A percentile compares a stretch with the other conserved stretches of the same genome.
Conservation (phyloP, 805 yeast genomes). For the Helenozyma rhizophorensis region DNA sequence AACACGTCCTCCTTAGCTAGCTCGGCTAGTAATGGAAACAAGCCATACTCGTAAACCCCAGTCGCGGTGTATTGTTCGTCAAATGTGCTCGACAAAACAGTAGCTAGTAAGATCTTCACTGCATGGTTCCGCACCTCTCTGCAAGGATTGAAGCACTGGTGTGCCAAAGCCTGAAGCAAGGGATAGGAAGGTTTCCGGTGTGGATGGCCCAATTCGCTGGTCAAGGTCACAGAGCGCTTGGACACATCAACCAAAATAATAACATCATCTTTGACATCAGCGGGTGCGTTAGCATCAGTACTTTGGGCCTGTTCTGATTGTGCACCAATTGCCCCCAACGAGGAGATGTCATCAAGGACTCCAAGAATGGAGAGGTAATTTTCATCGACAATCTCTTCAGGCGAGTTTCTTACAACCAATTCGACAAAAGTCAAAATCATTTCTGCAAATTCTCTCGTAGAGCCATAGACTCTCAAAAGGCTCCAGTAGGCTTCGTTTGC, state of each 20-base stretch:
- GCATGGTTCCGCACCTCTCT: conserved; percentile 69
- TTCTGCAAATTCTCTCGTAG: conserved; percentile 38
- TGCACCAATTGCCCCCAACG: conserved; percentile 75
- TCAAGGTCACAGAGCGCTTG: conserved; percentile 56
- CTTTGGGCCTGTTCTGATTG: conserved; percentile 59
- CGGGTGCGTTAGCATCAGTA: conserved; percentile 40
- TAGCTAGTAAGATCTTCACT: conserved; percentile 51
- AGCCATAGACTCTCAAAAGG: conserved; percentile 44
- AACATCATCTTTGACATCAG: conserved; percentile 13
- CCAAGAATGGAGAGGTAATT: conserved; percentile 69
- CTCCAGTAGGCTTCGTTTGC: conserved; percentile 49
- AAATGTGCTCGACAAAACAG: conserved; percentile 40
- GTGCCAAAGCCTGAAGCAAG: conserved; percentile 75
- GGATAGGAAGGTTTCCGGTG: conserved; percentile 47
- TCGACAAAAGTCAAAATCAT: conserved; percentile 47
- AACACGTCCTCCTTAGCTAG: conserved; percentile 59
- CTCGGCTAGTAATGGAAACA: conserved; percentile 68
- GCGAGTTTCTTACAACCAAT: conserved; percentile 28
- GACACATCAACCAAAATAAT: conserved; percentile 48
- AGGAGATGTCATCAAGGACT: conserved; percentile 71
- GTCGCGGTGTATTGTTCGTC: conserved; percentile 41
- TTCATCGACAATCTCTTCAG: conserved; percentile 36
- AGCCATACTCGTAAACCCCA: conserved; percentile 65
- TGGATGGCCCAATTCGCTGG: conserved; percentile 41
- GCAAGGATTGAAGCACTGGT: conserved; percentile 87